Evolutionary conservation across 2,329 filamentous ascomycete genomes (phyloP).

Genomic region (Aspergillus ruber): DNA sequence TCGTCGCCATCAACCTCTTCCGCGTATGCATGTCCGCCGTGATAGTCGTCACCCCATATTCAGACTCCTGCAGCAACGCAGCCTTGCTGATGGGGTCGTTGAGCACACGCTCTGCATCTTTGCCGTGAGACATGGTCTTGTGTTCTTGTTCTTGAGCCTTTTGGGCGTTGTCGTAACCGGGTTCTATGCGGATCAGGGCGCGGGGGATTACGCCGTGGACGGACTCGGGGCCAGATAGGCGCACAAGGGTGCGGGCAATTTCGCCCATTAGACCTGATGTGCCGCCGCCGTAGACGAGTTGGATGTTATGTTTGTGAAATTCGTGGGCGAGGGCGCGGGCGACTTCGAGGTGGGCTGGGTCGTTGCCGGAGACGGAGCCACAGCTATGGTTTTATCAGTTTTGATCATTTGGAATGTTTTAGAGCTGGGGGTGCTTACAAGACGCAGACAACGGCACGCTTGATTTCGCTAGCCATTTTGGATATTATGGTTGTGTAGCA

Average conservation of each 20-base stretch:
- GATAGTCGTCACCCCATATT: constrained; percentile 77
- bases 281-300: constrained; percentile 89
- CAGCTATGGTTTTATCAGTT: constrained; percentile 50
- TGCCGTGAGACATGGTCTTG: constrained; percentile 39
- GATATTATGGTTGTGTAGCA: neutral
- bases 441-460: constrained; percentile 70
- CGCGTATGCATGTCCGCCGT: constrained; percentile 95
- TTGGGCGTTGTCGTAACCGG: constrained; percentile 22
- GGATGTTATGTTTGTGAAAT: constrained; percentile 71
- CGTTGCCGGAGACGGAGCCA: constrained; percentile 69
- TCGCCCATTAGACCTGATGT: constrained; percentile 96
- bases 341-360: constrained; percentile 67
- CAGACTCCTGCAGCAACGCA: constrained; percentile 29
- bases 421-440: constrained; percentile 51
- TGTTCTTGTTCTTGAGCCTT: constrained; percentile 32
- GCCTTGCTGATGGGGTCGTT: constrained; percentile 42
- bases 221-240: constrained; percentile 68
- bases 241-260: constrained; percentile 76
- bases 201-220: constrained; percentile 94
- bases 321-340: constrained; percentile 67
- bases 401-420: neutral
- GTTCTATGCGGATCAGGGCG: constrained; percentile 71
- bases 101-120: constrained; percentile 49
- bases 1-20: constrained; percentile 86
- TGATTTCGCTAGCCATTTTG: constrained; percentile 21